Base-by-base conservation (phyloP, 345 rosid species). In the Anacardium occidentale region DNA sequence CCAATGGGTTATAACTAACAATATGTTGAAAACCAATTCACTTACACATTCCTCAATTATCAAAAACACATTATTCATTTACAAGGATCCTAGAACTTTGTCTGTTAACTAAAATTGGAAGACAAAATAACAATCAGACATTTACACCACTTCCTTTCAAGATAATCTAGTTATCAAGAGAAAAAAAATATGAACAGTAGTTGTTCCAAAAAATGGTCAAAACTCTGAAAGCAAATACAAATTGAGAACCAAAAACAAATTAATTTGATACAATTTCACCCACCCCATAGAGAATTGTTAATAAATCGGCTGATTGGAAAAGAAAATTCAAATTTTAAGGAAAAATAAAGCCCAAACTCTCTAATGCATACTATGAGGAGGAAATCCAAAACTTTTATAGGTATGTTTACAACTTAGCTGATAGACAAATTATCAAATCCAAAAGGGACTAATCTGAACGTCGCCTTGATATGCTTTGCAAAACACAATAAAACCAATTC, bases 1-100 rank as follows among this genome's bases (percentile, higher is more conserved):
- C 99, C 78, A 83, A 11, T 70, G 98, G 88, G 55, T 91, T 90
- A 79, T 96, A 96, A 77, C 98, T 96, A 71, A n/a, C 15, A 26
- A 69, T 22, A 22, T 10, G 57, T 15, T 21, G 26, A 54, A 25
- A 64, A 50, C 17, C 48, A 56, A 62, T 26, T 56, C 44, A 69
- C n/a, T 18, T 5, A 29, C 0, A 72, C 3, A 34, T 72, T 37
- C 10, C 8, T 50, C 42, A 6, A 58, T 69, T 25, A 42, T 0
- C 34, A 24, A 11, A 71, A 32, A 59, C 29, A 10, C 14, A 9
- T 42, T 3, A 1, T 29, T 12, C 56, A 44, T 18, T 10, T 32
- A 22, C 59, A 25, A 25, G 42, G n/a, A 53, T 14, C 57, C 25
- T 26, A 32, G 14, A n/a, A 48, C n/a, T 1, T 66, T 6, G 25